Evolutionary conservation across 495 filamentous ascomycete species (phyloP), one percentile per base, ranked within the genome.

Genomic region (Aspergillus sparsus): DNA sequence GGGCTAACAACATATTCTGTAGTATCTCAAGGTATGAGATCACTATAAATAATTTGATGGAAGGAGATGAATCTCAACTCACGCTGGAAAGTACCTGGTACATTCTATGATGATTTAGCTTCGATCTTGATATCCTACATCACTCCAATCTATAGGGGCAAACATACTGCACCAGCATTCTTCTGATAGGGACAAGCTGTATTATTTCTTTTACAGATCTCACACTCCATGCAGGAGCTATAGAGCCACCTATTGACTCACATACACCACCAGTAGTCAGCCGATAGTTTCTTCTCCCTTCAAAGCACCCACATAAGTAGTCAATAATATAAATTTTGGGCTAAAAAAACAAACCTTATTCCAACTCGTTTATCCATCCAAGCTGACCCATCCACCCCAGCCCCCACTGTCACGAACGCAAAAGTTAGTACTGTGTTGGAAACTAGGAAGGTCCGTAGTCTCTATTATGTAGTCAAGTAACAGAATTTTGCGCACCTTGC

Each of bases 71-170:
- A 12, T 13, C 11, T 13, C 6, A 3, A 57, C 71, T 65, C 58
- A 77, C 76, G 76, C 42, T 78, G 76, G 53, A 80, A 78, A 5
- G 77, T 80, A 0, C 76, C 77, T 4, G 76, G 74, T 32, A 78
- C 72, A 67, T 78, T 78, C 74, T 77, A 46, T 6, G 33, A 4
- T 13, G 33, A 27, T 39, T 61, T 39, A 63, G 52, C 21, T 31
- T 52, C 9, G 1, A 6, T 10, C 16, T 36, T 11, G 18, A 35
- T 34, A 53, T 31, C 58, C 39, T 46, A 6, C 18, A 34, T 31
- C 35, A 8, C 34, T 13, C n/a, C 53, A 18, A 47, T 8, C 33
- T 2, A 10, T 16, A 37, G 27, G 37, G 16, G 42, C 18, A 8
- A 53, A 69, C 74, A n/a, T 69, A 77, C 76, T 27, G 74, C 74